These are phyloP conservation scores for Cunninghamia lanceolata DNA, from an alignment of 75 land plant species.

Conservation along the genomic window DNA sequence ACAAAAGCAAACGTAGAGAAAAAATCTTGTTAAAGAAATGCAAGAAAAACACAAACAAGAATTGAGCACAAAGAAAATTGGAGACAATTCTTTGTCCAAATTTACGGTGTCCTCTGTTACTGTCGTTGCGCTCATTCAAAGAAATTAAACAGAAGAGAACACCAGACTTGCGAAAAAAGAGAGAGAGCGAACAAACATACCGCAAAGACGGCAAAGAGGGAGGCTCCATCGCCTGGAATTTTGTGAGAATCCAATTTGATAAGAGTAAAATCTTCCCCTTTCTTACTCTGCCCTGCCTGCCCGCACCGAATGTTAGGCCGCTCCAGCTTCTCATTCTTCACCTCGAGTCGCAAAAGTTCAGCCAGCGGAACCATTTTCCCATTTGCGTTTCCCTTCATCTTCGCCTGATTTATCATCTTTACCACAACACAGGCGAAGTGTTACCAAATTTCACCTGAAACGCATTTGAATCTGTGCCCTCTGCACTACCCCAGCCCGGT, in stretches of 20 bases:
- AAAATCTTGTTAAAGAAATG: background rate
- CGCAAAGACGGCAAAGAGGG: constrained; percentile 87
- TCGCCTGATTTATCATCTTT: background rate
- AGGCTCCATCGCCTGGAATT: constrained; percentile 62
- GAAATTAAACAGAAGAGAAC: background rate
- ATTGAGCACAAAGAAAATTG: background rate
- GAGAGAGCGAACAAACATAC: constrained; percentile 28
- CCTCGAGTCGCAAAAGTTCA: constrained; percentile 73
- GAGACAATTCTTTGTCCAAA: background rate
- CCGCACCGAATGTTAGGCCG: constrained; percentile 72
- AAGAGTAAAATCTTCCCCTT: constrained; percentile 93
- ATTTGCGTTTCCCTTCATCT: background rate
- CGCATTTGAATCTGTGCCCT: background rate
- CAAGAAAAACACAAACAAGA: background rate
- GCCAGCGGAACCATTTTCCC: constrained; percentile 64
- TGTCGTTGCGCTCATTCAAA: background rate
- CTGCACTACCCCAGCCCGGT: background rate
- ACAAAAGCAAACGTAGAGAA: background rate
- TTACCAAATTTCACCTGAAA: background rate
- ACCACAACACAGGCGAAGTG: background rate
- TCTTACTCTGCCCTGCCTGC: constrained; percentile 83
- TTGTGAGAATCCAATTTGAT: constrained; percentile 83
- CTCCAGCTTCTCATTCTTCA: constrained; percentile 68
- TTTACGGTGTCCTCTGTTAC: background rate
- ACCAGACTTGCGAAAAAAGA: background rate